These are phyloP conservation scores for Cyberlindnera amylophila DNA, from an alignment of 805 yeast genomes.

Conservation along the genomic window DNA sequence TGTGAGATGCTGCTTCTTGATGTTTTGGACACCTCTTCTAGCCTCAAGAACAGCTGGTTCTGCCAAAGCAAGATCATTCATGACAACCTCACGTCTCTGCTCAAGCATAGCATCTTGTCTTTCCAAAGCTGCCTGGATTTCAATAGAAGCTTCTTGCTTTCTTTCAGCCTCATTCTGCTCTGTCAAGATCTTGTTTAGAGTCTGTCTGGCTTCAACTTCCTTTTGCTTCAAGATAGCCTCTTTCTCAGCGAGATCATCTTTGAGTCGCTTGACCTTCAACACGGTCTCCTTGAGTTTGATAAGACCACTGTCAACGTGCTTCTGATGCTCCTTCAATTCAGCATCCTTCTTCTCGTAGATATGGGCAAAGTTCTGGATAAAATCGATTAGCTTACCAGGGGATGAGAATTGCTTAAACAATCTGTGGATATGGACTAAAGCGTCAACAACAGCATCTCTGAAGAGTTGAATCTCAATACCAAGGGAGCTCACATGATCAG, in stretches of 20 bases:
- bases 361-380: slow-evolving; percentile 41
- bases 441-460: slow-evolving; percentile 44
- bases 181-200: slow-evolving; percentile 69
- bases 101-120: slow-evolving; percentile 62
- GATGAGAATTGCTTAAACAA: slow-evolving; percentile 21
- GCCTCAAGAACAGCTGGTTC: slow-evolving; percentile 87
- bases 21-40: slow-evolving; percentile 83
- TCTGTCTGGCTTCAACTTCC: slow-evolving; percentile 63
- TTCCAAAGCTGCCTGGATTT: slow-evolving; percentile 65
- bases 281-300: slow-evolving; percentile 76
- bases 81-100: slow-evolving; percentile 49
- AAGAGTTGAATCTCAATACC: slow-evolving; percentile 22
- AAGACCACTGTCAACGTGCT: slow-evolving; percentile 70
- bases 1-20: slow-evolving; percentile 86
- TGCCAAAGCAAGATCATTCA: slow-evolving; percentile 64
- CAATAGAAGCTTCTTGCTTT: slow-evolving; percentile 78
- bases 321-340: slow-evolving; percentile 59
- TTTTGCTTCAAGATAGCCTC: slow-evolving; percentile 47
- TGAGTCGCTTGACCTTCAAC: slow-evolving; percentile 60
- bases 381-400: slow-evolving; percentile 56
- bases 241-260: slow-evolving; percentile 50
- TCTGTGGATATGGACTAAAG: slow-evolving; percentile 45
- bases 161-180: slow-evolving; percentile 93
- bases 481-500: slow-evolving; percentile 13
- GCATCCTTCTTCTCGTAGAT: slow-evolving; percentile 41